Percentiles rank a stretch among this genome's conserved stretches.
Conservation (phyloP, 2,329 filamentous ascomycete genomes). For the Colletotrichum aenigma region DNA sequence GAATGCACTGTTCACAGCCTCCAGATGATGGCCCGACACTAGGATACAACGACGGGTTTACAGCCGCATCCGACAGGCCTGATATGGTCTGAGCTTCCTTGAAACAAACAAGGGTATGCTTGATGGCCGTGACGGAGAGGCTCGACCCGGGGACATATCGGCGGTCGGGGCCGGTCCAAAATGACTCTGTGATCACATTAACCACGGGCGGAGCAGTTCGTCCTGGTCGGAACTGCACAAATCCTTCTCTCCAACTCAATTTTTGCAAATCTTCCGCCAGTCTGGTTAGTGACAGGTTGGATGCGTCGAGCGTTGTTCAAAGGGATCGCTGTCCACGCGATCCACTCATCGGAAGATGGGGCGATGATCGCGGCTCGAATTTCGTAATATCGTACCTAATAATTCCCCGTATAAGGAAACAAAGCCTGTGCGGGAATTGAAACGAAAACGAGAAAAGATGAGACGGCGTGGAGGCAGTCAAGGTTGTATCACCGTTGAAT, state of each 20-base stretch:
- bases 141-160: background rate
- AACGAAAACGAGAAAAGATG: slow-evolving; percentile 11
- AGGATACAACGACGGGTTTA: background rate
- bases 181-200: background rate
- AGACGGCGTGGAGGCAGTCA: background rate
- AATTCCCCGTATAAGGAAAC: background rate
- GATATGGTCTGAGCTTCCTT: background rate
- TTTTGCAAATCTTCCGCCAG: background rate
- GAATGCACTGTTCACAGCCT: background rate
- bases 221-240: background rate
- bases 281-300: background rate
- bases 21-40: background rate
- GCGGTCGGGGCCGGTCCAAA: background rate
- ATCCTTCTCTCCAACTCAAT: background rate
- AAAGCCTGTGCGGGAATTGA: slow-evolving; percentile 5
- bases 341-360: background rate
- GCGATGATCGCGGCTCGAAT: background rate
- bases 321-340: background rate
- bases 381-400: background rate
- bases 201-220: background rate
- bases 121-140: background rate
- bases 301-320: background rate
- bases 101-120: background rate
- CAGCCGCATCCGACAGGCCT: background rate
- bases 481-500: slow-evolving; percentile 4